Evolutionary conservation across 1,284 basidiomycete genomes (phyloP).

Genomic region (Exobasidium rhododendri): DNA sequence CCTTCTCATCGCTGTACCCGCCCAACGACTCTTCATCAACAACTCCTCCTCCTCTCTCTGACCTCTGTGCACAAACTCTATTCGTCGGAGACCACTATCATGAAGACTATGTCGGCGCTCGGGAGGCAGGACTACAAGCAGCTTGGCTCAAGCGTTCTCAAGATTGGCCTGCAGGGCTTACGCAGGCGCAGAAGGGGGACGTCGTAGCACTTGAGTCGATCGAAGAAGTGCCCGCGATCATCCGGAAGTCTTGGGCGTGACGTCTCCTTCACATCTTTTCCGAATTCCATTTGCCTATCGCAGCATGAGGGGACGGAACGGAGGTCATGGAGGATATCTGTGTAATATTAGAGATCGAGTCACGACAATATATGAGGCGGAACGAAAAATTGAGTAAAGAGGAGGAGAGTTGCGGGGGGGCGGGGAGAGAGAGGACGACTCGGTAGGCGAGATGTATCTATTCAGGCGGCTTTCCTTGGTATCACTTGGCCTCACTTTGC

Average conservation of each 20-base stretch:
- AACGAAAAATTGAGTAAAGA: too few species aligned
- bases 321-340: too few species aligned
- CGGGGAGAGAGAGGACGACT: neutral
- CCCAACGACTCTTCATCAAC: neutral
- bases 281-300: too few species aligned
- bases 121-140: constrained; percentile 7
- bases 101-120: constrained; percentile 10
- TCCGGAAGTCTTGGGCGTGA: too few species aligned
- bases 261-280: too few species aligned
- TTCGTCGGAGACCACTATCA: constrained; percentile 6
- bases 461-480: too few species aligned
- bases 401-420: neutral
- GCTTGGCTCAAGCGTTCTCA: constrained; percentile 4
- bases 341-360: too few species aligned
- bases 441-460: neutral
- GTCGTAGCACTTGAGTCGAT: neutral
- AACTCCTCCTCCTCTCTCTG: neutral
- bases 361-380: too few species aligned
- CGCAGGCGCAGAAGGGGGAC: neutral
- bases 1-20: neutral
- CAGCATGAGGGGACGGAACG: too few species aligned
- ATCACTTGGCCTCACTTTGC: too few species aligned
- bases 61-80: neutral
- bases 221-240: neutral
- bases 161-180: neutral